Evolutionary conservation across 164 flowering plant genomes (phyloP).

Genomic region (Macadamia tetraphylla): DNA sequence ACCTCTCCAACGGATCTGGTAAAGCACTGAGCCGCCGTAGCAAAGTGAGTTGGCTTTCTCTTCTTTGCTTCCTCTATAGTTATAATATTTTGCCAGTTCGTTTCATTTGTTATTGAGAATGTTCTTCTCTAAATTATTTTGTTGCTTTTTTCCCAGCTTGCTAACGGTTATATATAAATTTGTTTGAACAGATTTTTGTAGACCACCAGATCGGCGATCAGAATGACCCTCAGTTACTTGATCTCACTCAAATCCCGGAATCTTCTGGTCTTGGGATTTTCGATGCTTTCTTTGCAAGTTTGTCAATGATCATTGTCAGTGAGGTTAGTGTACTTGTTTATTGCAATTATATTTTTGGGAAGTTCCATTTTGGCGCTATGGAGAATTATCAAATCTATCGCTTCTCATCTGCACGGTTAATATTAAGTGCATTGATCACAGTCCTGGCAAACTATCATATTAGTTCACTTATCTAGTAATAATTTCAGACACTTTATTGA

Average conservation of each 20-base stretch:
- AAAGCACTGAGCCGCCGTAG: constrained; percentile 70
- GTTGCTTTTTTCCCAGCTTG: background rate
- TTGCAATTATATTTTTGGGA: background rate
- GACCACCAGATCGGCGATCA: constrained; percentile 22
- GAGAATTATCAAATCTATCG: background rate
- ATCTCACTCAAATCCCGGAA: constrained; percentile 29
- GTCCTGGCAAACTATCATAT: background rate
- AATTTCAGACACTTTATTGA: no score
- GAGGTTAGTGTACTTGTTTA: constrained; percentile 51
- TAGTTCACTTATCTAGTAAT: background rate
- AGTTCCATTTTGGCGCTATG: background rate
- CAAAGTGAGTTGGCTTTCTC: constrained; percentile 39
- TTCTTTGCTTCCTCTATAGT: no score
- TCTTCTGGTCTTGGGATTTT: constrained; percentile 72
- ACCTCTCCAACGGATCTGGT: constrained; percentile 18
- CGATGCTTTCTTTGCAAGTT: constrained; percentile 88
- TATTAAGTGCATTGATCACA: background rate
- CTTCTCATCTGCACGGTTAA: background rate
- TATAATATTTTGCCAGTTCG: background rate
- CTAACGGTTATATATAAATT: background rate
- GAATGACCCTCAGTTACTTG: constrained; percentile 27
- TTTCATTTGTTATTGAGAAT: background rate
- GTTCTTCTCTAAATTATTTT: background rate
- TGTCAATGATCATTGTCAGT: constrained; percentile 89
- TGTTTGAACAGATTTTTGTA: constrained; percentile 40